These are phyloP conservation scores for Cynara cardunculus DNA, from an alignment of 129 eudicot genomes.

Conservation along the genomic window DNA sequence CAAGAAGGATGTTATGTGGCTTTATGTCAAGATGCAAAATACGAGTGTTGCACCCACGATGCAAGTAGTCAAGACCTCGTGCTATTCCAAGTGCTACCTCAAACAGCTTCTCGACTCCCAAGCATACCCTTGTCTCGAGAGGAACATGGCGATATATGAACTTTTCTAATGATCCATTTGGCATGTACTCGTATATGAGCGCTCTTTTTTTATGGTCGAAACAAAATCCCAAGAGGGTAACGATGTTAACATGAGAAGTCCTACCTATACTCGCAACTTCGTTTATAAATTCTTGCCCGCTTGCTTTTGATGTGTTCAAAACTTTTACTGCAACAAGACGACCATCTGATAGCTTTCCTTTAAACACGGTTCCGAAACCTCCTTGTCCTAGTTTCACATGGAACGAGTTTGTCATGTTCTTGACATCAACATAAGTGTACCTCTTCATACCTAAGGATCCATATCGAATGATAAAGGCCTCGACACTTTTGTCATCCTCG, in stretches of 20 bases:
- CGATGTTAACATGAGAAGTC: constrained; percentile 39
- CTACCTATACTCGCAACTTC: constrained; percentile 37
- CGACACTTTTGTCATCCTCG: constrained; percentile 17
- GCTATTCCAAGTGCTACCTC: constrained; percentile 34
- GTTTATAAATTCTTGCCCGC: constrained; percentile 35
- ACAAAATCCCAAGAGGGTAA: constrained; percentile 33
- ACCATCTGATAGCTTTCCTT: constrained; percentile 23
- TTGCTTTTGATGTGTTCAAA: constrained; percentile 21
- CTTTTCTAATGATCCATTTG: constrained; percentile 44
- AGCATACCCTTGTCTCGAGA: not conserved
- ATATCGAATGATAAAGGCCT: constrained; percentile 17
- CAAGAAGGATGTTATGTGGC: constrained; percentile 28
- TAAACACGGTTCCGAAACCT: constrained; percentile 29
- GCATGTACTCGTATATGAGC: constrained; percentile 34
- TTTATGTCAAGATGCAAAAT: constrained; percentile 41
- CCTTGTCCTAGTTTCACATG: constrained; percentile 23
- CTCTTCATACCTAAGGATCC: constrained; percentile 18
- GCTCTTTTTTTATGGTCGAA: constrained; percentile 20
- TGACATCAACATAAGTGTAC: constrained; percentile 15
- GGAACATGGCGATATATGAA: not conserved
- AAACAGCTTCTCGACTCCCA: constrained; percentile 19
- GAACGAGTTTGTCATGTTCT: constrained; percentile 28
- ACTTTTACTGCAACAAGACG: constrained; percentile 27
- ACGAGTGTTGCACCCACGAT: constrained; percentile 35
- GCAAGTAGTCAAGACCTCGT: constrained; percentile 38